Conservation (phyloP, 208 protist genomes). For the Leishmania tropica region DNA sequence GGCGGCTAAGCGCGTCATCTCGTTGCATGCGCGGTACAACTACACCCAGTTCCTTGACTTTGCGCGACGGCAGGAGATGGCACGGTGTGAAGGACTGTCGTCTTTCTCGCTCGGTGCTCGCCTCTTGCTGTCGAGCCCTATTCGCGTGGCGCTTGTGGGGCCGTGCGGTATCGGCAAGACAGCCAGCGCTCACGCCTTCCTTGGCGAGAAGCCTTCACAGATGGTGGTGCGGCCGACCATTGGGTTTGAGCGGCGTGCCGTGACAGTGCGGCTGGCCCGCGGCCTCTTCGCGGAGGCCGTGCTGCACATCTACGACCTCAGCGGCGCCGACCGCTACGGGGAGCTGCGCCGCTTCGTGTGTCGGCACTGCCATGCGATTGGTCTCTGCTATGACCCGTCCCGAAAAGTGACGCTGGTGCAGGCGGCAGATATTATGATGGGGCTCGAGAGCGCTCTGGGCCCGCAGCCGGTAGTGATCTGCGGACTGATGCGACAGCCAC, state of each 20-base stretch:
- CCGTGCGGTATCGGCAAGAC: conserved; percentile 77
- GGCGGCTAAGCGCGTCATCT: conserved; percentile 80
- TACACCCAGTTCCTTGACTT: conserved; percentile 91
- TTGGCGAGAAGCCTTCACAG: conserved; percentile 23
- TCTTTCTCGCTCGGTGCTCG: conserved; percentile 73
- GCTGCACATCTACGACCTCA: conserved; percentile 79
- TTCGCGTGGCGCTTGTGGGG: conserved; percentile 80
- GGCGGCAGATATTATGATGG: conserved; percentile 84
- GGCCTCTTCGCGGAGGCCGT: conserved; percentile 57
- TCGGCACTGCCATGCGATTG: conserved; percentile 70
- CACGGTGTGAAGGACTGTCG: conserved; percentile 72
- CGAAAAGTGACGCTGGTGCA: conserved; percentile 78
- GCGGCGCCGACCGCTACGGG: conserved; percentile 67
- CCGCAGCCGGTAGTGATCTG: conserved; percentile 85
- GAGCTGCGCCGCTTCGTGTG: conserved; percentile 78
- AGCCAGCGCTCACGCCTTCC: conserved; percentile 47
- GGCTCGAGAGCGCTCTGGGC: conserved; percentile 61
- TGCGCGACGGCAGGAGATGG: conserved; percentile 73
- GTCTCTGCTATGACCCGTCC: conserved; percentile 77
- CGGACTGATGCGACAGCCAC: conserved; percentile 42
- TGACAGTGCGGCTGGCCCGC: conserved; percentile 44
- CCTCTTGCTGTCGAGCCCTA: conserved; percentile 68
- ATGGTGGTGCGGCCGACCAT: conserved; percentile 53
- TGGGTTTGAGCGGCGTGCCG: conserved; percentile 56
- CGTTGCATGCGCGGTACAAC: conserved; percentile 85